Evolutionary conservation across 2,329 filamentous ascomycete genomes (phyloP).

Genomic region (Neofusicoccum parvum): DNA sequence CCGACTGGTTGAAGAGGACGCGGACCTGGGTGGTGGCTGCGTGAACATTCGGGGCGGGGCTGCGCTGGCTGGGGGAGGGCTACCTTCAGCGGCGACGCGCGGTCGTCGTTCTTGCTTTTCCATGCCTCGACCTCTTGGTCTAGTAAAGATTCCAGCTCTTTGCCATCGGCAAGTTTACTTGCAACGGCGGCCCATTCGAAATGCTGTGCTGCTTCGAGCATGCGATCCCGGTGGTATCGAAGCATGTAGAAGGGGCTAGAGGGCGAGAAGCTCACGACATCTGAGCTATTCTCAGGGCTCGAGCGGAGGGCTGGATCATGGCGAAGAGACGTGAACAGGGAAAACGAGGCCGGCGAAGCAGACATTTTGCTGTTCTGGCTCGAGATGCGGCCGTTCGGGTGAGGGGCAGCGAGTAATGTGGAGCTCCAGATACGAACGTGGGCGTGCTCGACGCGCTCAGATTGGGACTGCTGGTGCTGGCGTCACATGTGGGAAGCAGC

Average conservation of each 20-base stretch:
- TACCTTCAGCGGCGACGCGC: slow-evolving; percentile 34
- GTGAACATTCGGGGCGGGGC: too few species aligned
- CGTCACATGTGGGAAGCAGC: slow-evolving; percentile 25
- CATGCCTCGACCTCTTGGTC: slow-evolving; percentile 35
- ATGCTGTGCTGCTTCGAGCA: slow-evolving; percentile 61
- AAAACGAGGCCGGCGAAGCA: slow-evolving; percentile 28
- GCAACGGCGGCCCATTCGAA: slow-evolving; percentile 49
- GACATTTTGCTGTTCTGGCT: background rate
- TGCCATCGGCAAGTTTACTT: slow-evolving; percentile 36
- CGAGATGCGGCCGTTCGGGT: slow-evolving; percentile 23
- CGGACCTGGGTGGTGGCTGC: slow-evolving; percentile 49
- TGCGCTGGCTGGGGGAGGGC: background rate
- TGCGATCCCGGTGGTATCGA: slow-evolving; percentile 73
- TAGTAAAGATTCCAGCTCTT: slow-evolving; percentile 36
- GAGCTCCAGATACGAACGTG: slow-evolving; percentile 22
- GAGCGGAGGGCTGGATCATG: slow-evolving; percentile 41
- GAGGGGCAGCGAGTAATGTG: slow-evolving; percentile 21
- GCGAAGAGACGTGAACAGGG: slow-evolving; percentile 43
- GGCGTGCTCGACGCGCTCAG: background rate
- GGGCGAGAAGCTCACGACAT: slow-evolving; percentile 49
- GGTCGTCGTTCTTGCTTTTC: slow-evolving; percentile 4
- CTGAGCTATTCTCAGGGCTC: slow-evolving; percentile 48
- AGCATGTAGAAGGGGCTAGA: slow-evolving; percentile 77
- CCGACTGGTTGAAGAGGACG: slow-evolving; percentile 52
- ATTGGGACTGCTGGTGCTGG: background rate